Percentiles rank a stretch among this genome's conserved stretches.
Evolutionary conservation across 2,329 filamentous ascomycete genomes (phyloP).

Genomic region (Aureobasidium musti): DNA sequence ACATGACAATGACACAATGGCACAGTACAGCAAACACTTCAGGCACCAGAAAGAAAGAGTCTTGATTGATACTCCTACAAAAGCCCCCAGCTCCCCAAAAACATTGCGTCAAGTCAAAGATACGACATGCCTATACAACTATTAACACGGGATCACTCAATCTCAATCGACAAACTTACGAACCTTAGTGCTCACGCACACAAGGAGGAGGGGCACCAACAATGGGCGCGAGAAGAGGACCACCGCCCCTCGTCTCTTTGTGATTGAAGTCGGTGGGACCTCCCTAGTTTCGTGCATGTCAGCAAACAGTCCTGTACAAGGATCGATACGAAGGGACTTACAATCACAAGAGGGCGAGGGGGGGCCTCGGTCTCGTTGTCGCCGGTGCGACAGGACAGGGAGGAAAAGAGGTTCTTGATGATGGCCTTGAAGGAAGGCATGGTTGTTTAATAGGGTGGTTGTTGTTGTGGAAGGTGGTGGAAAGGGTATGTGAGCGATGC

Average conservation of each 20-base stretch:
- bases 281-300: neutral
- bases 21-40: neutral
- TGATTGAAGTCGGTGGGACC: neutral
- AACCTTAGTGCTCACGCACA: neutral
- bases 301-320: neutral
- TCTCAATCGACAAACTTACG: neutral
- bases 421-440: neutral
- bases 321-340: neutral
- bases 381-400: neutral
- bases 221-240: neutral
- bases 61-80: neutral
- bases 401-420: neutral
- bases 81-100: too few species aligned
- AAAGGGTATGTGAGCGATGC: neutral
- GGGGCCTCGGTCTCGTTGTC: neutral
- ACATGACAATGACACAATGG: neutral
- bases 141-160: neutral
- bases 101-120: neutral
- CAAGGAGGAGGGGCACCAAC: neutral
- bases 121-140: neutral
- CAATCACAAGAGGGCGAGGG: neutral
- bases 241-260: neutral
- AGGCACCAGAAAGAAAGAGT: neutral
- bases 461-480: neutral
- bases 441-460: neutral